Evolutionary conservation across 108 stramenopile species (phyloP), one percentile per base, ranked within the genome.

Genomic region (Nannochloropsis gaditana): DNA sequence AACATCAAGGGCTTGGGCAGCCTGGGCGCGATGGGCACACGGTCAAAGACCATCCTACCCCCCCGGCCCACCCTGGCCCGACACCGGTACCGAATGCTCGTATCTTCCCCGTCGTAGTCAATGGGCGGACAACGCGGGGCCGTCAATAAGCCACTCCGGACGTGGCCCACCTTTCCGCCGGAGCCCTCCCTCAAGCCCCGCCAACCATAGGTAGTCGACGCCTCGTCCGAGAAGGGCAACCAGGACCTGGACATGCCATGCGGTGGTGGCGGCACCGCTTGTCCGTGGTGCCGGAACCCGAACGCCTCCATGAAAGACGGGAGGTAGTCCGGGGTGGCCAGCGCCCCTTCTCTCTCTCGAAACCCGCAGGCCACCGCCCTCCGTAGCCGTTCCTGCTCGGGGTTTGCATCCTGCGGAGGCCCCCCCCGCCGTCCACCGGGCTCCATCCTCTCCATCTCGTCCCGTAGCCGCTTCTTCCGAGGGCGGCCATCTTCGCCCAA

Each of bases 281-380:
- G 59, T n/a, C 59, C 59, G 19, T 73, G 59, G n/a, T 73, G 59
- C 73, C 86, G 43, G 9, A 82, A 59, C 47, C 50, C 82, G 45
- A 86, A 43, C 45, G 82, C 86, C 43, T 86, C 86, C 86, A 86
- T 83, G 42, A 86, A 86, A 10, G 86, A 86, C 43, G 86, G 86
- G 43, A 86, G 43, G 21, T 73, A 73, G n/a, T 73, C 59, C 15
- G 59, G 59, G 19, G 59, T 73, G 59, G 59, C 59, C 59, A 73
- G 15, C 59, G 59, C 59, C 4, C 19, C 59, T n/a, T 73, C 59
- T n/a, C 59, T 73, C 59, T 73, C 59, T n/a, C 59, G 15, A 8
- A 73, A 73, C 0, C 59, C 59, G n/a, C 59, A 73, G 19, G 59
- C 59, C 19, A 73, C 59, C 59, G 59, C 4, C 59, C n/a, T 73